Evolutionary conservation across 305 asterid species (phyloP), one percentile per base, ranked within the genome.

Genomic region (Plantago lanceolata): DNA sequence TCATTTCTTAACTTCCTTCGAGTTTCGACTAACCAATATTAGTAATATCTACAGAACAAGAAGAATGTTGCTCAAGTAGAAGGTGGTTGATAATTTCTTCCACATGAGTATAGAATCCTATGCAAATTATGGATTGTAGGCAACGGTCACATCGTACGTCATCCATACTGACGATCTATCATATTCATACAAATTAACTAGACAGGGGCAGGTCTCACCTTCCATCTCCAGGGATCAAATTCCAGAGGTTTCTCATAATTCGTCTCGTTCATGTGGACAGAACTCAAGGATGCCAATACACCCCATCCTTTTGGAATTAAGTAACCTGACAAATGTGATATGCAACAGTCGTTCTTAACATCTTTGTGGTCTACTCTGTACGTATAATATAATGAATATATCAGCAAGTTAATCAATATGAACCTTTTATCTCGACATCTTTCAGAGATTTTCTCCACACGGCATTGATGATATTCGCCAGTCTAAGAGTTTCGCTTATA

Each of bases 381-480:
- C 29, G 19, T 19, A 33, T 19, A 53, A 53, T 17, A 43, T 6
- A 29, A 31, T 57, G 21, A 12, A 40, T 59, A 28, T 40, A 12
- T 4, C 50, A 14, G 5, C 26, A 15, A 15, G 37, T 20, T 40
- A 15, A 16, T 24, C n/a, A 20, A 19, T 14, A 16, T 7, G 6
- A n/a, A 82, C 96, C 98, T 84, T 93, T 89, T 33, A 93, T 76
- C 80, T 81, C 74, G 74, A 93, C 96, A 68, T 93, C 99, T 75
- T 83, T 84, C 66, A 82, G 84, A 63, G 99, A 85, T 82, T 87
- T 85, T 78, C 99, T 87, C 99, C 99, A 93, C n/a, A 93, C 86
- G 9, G 97, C 97, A 67, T 93, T 93, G 71, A 93, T 78, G 51
- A 93, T 83, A 63, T 93, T 93, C 18, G 88, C 96, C 67, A 93